Conservation (phyloP, 768 basidiomycete genomes). For the Cantharellus cinnabarinus region DNA sequence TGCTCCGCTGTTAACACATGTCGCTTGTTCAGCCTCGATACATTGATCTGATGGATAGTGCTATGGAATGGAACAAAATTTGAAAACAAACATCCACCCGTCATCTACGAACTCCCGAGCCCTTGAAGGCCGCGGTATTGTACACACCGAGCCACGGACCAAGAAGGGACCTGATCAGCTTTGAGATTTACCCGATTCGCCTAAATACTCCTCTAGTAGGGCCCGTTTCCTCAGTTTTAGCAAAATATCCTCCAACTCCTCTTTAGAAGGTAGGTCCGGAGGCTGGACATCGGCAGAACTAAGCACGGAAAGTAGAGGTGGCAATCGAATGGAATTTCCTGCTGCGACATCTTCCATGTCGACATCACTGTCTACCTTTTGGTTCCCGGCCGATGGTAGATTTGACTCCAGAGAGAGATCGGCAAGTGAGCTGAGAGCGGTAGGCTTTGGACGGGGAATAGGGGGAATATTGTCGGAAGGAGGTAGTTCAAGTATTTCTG, state of each 20-base stretch:
- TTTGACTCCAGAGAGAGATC: neutral
- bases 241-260: conserved; percentile 62
- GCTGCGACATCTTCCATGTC: conserved; percentile 12
- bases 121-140: too few species aligned
- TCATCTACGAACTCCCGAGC: too few species aligned
- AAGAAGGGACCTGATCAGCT: too few species aligned
- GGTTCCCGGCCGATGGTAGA: too few species aligned
- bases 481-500: conserved; percentile 31
- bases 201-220: conserved; percentile 60
- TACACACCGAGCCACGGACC: too few species aligned
- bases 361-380: conserved; percentile 19
- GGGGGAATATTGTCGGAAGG: conserved; percentile 31
- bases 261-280: conserved; percentile 51
- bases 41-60: too few species aligned
- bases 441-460: conserved; percentile 19
- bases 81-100: too few species aligned
- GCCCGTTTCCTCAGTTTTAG: conserved; percentile 62
- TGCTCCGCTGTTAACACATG: too few species aligned
- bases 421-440: conserved; percentile 6
- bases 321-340: neutral
- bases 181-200: conserved; percentile 13
- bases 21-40: too few species aligned
- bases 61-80: too few species aligned
- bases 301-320: conserved; percentile 40
- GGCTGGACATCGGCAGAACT: conserved; percentile 47